A percentile compares a stretch with the other conserved stretches of the same genome.
These are phyloP conservation scores for Clitoria ternatea DNA, from an alignment of 306 rosid species.

Conservation along the genomic window DNA sequence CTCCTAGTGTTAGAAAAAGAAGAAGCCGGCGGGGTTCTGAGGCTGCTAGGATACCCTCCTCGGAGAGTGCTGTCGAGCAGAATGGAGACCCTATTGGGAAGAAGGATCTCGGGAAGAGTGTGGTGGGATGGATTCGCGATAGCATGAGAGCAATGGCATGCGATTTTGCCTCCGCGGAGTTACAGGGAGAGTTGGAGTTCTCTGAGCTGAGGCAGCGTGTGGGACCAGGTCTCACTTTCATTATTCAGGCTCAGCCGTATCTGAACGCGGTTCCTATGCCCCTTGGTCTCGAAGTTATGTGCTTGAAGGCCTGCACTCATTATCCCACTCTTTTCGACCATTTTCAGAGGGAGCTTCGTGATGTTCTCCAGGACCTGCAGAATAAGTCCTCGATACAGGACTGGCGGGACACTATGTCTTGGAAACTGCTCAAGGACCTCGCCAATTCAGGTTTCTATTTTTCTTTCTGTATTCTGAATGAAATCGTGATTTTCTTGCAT, in stretches of 20 bases:
- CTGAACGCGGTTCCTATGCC: slow-evolving; percentile 75
- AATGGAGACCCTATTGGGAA: slow-evolving; percentile 71
- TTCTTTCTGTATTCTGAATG: no score
- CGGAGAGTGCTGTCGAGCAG: not conserved
- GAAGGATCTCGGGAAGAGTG: slow-evolving; percentile 67
- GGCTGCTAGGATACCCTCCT: no score
- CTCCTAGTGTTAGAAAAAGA: slow-evolving; percentile 10
- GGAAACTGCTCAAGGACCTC: slow-evolving; percentile 70
- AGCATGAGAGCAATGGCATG: slow-evolving; percentile 70
- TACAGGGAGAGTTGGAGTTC: slow-evolving; percentile 51
- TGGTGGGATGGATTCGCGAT: slow-evolving; percentile 57
- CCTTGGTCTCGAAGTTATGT: slow-evolving; percentile 58
- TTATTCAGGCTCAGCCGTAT: slow-evolving; percentile 70
- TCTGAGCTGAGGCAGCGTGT: slow-evolving; percentile 47
- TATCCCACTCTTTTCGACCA: slow-evolving; percentile 80
- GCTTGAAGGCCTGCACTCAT: slow-evolving; percentile 68
- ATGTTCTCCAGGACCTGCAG: slow-evolving; percentile 52
- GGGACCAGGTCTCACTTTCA: slow-evolving; percentile 66
- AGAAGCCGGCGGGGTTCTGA: no score
- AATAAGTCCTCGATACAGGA: slow-evolving; percentile 26
- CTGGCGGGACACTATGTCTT: slow-evolving; percentile 61
- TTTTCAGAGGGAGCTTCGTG: slow-evolving; percentile 80
- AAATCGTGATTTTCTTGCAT: no score
- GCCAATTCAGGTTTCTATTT: slow-evolving; percentile 52
- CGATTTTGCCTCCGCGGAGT: slow-evolving; percentile 56